These are phyloP conservation scores for Aspergillus sp. DNA, from an alignment of 2,329 filamentous ascomycete genomes.

Conservation along the genomic window DNA sequence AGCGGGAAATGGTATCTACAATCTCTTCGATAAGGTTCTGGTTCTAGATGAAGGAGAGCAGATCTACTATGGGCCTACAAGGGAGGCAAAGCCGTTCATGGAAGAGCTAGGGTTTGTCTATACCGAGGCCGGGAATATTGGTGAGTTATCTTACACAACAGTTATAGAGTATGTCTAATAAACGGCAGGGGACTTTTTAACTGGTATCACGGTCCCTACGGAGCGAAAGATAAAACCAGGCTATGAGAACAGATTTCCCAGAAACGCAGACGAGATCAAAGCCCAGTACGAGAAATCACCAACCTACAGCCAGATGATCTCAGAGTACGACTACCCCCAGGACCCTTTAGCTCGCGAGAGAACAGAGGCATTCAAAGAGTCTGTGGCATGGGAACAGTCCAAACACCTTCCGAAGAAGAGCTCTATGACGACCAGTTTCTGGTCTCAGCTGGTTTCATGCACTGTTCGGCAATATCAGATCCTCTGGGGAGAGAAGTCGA, in stretches of 20 bases:
- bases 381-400: conserved; percentile 56
- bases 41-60: conserved; percentile 66
- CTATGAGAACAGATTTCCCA: conserved; percentile 47
- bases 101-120: conserved; percentile 64
- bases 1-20: conserved; percentile 68
- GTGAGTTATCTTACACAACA: conserved; percentile 15
- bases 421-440: conserved; percentile 57
- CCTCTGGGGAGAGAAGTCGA: conserved; percentile 63
- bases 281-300: conserved; percentile 53
- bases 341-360: conserved; percentile 49
- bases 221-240: conserved; percentile 47
- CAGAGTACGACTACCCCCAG: conserved; percentile 59
- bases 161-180: too few relatives aligned
- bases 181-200: conserved; percentile 55
- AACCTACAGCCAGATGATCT: conserved; percentile 52
- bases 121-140: conserved; percentile 61
- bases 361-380: conserved; percentile 56
- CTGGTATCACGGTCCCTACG: conserved; percentile 61
- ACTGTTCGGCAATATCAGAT: conserved; percentile 64
- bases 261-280: conserved; percentile 43
- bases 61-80: conserved; percentile 63
- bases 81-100: conserved; percentile 63
- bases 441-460: conserved; percentile 54
- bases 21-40: conserved; percentile 69
- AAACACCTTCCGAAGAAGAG: conserved; percentile 55